A percentile compares a stretch with the other conserved stretches of the same genome.
Evolutionary conservation across 2,329 filamentous ascomycete species (phyloP).

Genomic region (Falciphora oryzae): DNA sequence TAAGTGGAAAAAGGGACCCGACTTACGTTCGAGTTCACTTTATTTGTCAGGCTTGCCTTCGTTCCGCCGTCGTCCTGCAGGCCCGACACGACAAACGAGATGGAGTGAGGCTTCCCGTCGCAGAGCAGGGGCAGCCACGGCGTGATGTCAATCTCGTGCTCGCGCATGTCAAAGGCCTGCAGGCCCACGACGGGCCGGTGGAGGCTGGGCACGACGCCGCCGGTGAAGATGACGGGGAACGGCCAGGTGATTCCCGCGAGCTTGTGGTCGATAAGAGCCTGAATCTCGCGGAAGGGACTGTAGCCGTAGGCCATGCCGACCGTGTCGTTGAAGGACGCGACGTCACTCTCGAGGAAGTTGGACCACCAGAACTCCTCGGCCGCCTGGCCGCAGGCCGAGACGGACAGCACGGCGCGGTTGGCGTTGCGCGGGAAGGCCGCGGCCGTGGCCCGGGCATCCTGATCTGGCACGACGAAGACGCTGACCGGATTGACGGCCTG

Average conservation of each 20-base stretch:
- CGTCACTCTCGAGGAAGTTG: slow-evolving; percentile 62
- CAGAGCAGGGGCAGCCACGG: slow-evolving; percentile 66
- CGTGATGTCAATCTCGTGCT: slow-evolving; percentile 78
- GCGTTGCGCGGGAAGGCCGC: slow-evolving; percentile 56
- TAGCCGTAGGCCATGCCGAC: slow-evolving; percentile 57
- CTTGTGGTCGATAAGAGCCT: slow-evolving; percentile 66
- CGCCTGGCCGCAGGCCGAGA: slow-evolving; percentile 72
- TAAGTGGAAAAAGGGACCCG: background rate
- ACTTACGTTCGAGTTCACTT: slow-evolving; percentile 6
- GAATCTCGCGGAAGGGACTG: slow-evolving; percentile 72
- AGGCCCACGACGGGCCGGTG: slow-evolving; percentile 75
- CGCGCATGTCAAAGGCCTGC: slow-evolving; percentile 71
- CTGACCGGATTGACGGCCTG: slow-evolving; percentile 45
- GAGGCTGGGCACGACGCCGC: slow-evolving; percentile 68
- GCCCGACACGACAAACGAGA: slow-evolving; percentile 62
- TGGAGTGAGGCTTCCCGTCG: slow-evolving; percentile 59
- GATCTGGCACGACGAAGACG: slow-evolving; percentile 59
- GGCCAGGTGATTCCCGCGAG: slow-evolving; percentile 75
- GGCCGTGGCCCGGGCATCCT: slow-evolving; percentile 54
- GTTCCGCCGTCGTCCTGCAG: slow-evolving; percentile 50
- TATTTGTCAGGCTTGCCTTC: slow-evolving; percentile 39
- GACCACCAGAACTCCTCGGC: slow-evolving; percentile 83
- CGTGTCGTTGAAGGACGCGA: slow-evolving; percentile 49
- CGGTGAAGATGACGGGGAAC: slow-evolving; percentile 77
- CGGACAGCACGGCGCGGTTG: slow-evolving; percentile 64